Percentiles rank a stretch among this genome's conserved stretches.
These are phyloP conservation scores for Fraxinus sp. DNA, from an alignment of 305 asterid species.

Conservation along the genomic window DNA sequence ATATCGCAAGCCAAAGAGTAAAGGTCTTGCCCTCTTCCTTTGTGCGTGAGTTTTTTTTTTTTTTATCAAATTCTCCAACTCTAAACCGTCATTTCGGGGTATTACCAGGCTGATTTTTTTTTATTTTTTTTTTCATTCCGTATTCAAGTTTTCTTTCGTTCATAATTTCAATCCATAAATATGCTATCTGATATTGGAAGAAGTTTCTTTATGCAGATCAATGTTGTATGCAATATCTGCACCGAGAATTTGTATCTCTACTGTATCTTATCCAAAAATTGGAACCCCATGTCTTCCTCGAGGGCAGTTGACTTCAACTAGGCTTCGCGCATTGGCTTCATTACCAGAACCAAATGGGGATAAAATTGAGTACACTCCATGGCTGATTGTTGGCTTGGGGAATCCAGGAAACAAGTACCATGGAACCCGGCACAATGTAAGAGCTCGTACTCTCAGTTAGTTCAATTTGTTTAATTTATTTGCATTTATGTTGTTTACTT, in stretches of 20 bases:
- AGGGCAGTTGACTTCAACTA: slow-evolving; percentile 33
- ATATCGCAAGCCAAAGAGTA: background rate
- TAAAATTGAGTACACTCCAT: slow-evolving; percentile 77
- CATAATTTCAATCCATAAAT: background rate
- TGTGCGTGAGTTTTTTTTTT: background rate
- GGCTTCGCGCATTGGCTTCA: slow-evolving; percentile 57
- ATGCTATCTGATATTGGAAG: background rate
- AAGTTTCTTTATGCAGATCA: slow-evolving; percentile 35
- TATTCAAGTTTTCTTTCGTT: background rate
- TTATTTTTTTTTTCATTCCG: background rate
- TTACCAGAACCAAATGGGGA: slow-evolving; percentile 47
- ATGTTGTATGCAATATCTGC: slow-evolving; percentile 60
- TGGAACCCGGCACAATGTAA: slow-evolving; percentile 92
- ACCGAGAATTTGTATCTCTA: slow-evolving; percentile 28
- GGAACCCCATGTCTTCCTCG: slow-evolving; percentile 31
- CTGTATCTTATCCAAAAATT: slow-evolving; percentile 34
- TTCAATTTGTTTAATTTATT: background rate
- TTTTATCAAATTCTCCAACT: background rate
- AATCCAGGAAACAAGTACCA: slow-evolving; percentile 87
- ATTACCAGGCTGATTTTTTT: background rate
- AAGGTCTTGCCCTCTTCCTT: background rate
- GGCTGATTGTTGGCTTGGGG: slow-evolving; percentile 91
- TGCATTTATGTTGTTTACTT: background rate
- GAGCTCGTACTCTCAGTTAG: slow-evolving; percentile 12
- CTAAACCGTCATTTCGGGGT: background rate